These are phyloP conservation scores for Vitis hybrid DNA, from an alignment of 177 flowering plant genomes.

Conservation along the genomic window DNA sequence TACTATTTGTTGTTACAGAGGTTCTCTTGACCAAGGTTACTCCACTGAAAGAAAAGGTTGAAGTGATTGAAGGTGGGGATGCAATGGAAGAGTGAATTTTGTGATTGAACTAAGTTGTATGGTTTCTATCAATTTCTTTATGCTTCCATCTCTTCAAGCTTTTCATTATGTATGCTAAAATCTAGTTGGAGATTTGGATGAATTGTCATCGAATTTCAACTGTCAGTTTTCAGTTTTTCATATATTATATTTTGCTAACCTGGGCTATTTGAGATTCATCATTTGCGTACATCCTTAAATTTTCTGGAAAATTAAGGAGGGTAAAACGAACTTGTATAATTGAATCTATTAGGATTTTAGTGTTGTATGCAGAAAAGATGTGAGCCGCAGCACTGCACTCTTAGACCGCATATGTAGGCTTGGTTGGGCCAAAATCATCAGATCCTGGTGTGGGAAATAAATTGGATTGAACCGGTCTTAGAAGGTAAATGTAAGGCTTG, in stretches of 20 bases:
- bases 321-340: too few species aligned
- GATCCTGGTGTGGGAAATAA: too few species aligned
- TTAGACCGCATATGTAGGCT: too few species aligned
- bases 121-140: background rate
- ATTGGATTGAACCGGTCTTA: rapidly evolving
- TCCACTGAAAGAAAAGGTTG: conserved; percentile 61
- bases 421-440: too few species aligned
- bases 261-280: too few species aligned
- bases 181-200: background rate
- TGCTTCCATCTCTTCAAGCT: background rate
- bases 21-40: conserved; percentile 70
- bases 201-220: background rate
- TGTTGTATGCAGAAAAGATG: too few species aligned
- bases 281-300: too few species aligned
- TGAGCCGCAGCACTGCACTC: too few species aligned
- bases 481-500: too few species aligned
- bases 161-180: background rate
- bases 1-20: conserved; percentile 45
- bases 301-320: too few species aligned
- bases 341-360: too few species aligned
- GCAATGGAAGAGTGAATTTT: conserved; percentile 78
- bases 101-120: background rate
- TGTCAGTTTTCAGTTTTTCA: background rate
- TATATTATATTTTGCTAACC: too few species aligned
- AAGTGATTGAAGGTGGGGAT: conserved; percentile 63